Evolutionary conservation across 768 basidiomycete species (phyloP), one percentile per base, ranked within the genome.

Genomic region (Panus rudis): DNA sequence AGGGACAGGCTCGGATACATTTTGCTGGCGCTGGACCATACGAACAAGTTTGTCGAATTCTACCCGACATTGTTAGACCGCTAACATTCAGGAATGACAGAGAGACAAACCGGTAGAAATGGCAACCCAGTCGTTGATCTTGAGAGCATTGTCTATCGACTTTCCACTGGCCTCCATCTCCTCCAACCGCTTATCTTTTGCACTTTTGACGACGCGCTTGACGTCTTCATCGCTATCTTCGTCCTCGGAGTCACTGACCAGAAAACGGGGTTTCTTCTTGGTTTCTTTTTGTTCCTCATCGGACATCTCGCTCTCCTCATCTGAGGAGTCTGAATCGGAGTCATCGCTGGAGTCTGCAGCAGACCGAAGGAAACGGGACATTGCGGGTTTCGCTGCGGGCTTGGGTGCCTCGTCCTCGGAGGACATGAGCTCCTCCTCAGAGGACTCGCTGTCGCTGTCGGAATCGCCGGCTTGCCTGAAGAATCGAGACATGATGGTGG

Each of bases 21-120:
- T 91, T 61, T 83, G 81, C 57, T 91, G 88, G 49, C 86, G 78
- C 60, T 89, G 81, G 39, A 94, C 81, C 70, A 98, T 83, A 33
- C 93, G 87, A 26, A 79, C 67, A 38, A 99, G 75, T 63, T 98
- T 98, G 68, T 99, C 96, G 63, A 93, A 96, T 65, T 98, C 96
- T 96, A 60, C n/a, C 31, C 30, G 35, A 23, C 30, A n/a, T 20
- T 25, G 38, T 21, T 39, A 41, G 39, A 50, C 39, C 56, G 46
- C 34, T 37, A 39, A 31, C 20, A 39, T 37, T 23, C 41, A 30
- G 42, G 25, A 27, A 22, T 31, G 7, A 41, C 33, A n/a, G 33
- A 23, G 11, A 37, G 17, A 62, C 79, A 43, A 54, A 92, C 93
- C 93, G 47, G 76, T 83, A 17, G 86, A 90, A 55, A 92, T 93